Evolutionary conservation across 129 eudicot species (phyloP).

Genomic region (Chrysanthemum seticuspe): DNA sequence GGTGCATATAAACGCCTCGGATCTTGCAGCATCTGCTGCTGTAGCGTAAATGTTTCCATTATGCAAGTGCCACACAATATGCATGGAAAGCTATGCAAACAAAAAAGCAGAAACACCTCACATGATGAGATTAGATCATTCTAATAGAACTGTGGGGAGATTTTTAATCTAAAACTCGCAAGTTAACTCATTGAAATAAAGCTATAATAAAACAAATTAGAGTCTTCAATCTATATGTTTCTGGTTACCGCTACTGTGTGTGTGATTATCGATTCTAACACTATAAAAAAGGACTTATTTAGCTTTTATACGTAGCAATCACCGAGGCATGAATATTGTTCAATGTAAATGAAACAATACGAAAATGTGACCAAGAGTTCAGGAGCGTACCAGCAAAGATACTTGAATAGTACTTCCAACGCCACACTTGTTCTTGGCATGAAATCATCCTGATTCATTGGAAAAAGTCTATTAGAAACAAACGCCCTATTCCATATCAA

Average conservation of each 20-base stretch:
- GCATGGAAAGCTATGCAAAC: slow-evolving; percentile 79
- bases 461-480: slow-evolving; percentile 13
- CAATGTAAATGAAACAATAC: slow-evolving; percentile 13
- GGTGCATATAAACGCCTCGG: slow-evolving; percentile 98
- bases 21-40: slow-evolving; percentile 81
- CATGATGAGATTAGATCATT: not conserved
- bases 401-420: slow-evolving; percentile 76
- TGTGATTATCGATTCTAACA: slow-evolving; percentile 5
- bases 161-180: slow-evolving; percentile 4
- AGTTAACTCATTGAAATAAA: slow-evolving; percentile 2
- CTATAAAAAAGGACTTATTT: not conserved
- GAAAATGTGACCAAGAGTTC: slow-evolving; percentile 36
- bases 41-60: slow-evolving; percentile 87
- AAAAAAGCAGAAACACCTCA: slow-evolving; percentile 11
- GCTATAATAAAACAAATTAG: not conserved
- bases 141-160: not conserved
- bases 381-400: slow-evolving; percentile 79
- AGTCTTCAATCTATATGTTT: not conserved
- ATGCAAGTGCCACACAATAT: slow-evolving; percentile 82
- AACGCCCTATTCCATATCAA: not conserved
- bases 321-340: slow-evolving; percentile 4
- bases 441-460: slow-evolving; percentile 85
- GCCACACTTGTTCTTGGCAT: slow-evolving; percentile 95
- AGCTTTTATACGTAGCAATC: not conserved
- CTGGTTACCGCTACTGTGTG: not conserved